Conservation (phyloP, 805 yeast genomes). For the Candida montana region DNA sequence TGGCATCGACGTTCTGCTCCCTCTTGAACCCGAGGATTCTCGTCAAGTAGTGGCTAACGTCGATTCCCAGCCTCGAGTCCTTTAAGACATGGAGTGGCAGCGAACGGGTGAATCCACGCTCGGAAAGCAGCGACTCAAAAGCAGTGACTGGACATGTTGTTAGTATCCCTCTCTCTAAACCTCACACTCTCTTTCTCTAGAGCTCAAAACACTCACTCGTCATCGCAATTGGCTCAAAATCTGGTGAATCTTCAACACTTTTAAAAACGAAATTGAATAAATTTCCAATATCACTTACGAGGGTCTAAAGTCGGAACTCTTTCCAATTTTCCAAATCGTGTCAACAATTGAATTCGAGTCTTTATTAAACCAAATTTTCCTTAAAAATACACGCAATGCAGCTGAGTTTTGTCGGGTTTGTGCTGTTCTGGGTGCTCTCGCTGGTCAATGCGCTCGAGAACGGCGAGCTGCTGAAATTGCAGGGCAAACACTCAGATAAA, state of each 20-base stretch:
- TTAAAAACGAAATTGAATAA: too few relatives aligned
- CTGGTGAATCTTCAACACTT: too few relatives aligned
- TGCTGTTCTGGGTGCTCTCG: background rate
- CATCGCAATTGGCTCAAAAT: too few relatives aligned
- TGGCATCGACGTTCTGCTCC: slow-evolving; percentile 67
- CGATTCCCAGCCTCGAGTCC: slow-evolving; percentile 74
- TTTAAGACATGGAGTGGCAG: slow-evolving; percentile 59
- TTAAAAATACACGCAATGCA: too few relatives aligned
- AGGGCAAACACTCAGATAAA: slow-evolving; percentile 28
- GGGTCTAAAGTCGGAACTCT: too few relatives aligned
- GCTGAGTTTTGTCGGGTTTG: too few relatives aligned
- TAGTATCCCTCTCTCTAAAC: background rate
- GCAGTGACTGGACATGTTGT: slow-evolving; percentile 36
- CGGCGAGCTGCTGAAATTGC: slow-evolving; percentile 23
- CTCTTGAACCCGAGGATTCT: slow-evolving; percentile 54
- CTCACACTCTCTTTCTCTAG: too few relatives aligned
- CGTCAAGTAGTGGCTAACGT: slow-evolving; percentile 72
- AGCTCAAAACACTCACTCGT: too few relatives aligned
- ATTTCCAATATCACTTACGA: too few relatives aligned
- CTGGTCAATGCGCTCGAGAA: slow-evolving; percentile 11
- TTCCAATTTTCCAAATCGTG: too few relatives aligned
- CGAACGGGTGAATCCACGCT: slow-evolving; percentile 55
- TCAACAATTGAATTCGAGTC: too few relatives aligned
- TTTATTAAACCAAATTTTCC: too few relatives aligned
- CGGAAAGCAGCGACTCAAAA: slow-evolving; percentile 64